Evolutionary conservation across 768 basidiomycete species (phyloP), one percentile per base, ranked within the genome.

Genomic region (Cantharellus cinnabarinus): DNA sequence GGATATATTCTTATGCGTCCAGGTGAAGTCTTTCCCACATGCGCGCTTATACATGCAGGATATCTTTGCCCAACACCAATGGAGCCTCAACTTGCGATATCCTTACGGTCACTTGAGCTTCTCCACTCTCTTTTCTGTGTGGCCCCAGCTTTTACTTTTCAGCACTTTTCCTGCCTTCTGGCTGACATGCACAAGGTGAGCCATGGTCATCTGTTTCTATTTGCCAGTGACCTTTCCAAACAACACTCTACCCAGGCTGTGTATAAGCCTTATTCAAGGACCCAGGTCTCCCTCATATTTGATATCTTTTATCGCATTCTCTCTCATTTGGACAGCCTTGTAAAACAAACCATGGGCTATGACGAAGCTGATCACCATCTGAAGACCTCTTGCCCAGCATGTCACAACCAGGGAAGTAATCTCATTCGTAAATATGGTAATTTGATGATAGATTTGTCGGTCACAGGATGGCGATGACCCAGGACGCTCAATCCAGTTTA

Each of bases 361-460:
- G 63, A 71, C 56, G 44, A 56, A 0, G 65, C 67, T 0, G 50
- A 72, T 40, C 75, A 71, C 70, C 60, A 67, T 2, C 67, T 70
- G 2, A 35, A 63, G 41, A 66, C 73, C 58, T 62, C 67, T 0
- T 76, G 74, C 61, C 69, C 70, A 0, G 60, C 72, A 0, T 75
- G 74, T 61, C 59, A 59, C 15, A 72, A 50, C 34, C 14, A 54
- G 52, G 52, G 14, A 10, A 38, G 34, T 54, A 10, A 10, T 29
- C 29, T 29, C 10, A 37, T 54, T 10, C 10, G 14, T 37, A 14
- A 14, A 10, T 29, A 29, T 14, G 14, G 10, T 14, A 10, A 54
- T 38, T 10, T 48, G 20, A 29, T 29, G 20, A 29, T 29, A 29
- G 20, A 29, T 29, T 29, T 29, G 20, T 29, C 20, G 20, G 20